Conservation (phyloP, 139 green algal species). For the Closterium sp. region DNA sequence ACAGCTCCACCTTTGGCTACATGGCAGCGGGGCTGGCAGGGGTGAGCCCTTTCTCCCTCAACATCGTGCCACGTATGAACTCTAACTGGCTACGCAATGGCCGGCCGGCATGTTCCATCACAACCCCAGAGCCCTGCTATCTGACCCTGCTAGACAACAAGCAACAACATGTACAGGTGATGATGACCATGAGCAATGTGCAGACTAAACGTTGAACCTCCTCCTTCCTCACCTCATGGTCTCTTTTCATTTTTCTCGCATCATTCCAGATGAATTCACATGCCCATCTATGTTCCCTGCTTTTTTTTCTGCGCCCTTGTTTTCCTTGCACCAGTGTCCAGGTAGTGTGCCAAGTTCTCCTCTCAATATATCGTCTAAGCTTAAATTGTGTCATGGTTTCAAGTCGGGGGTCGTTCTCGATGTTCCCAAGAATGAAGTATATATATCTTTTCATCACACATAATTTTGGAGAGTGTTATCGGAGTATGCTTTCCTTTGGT, state of each 20-base stretch:
- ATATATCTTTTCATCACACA: not conserved
- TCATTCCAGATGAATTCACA: not conserved
- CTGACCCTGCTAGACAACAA: not conserved
- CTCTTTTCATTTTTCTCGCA: not conserved
- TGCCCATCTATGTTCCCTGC: not conserved
- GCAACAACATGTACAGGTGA: not conserved
- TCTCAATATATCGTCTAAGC: not conserved
- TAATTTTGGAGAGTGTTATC: not conserved
- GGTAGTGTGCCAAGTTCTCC: not conserved
- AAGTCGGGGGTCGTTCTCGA: not conserved
- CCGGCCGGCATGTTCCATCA: not conserved
- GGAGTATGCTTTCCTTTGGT: no score
- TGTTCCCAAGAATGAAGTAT: not conserved
- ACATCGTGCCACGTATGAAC: not conserved
- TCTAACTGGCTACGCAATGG: not conserved
- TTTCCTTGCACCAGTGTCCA: not conserved
- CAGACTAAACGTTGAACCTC: not conserved
- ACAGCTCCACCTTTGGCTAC: conserved; percentile 39
- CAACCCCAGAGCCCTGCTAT: not conserved
- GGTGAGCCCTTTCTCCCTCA: conserved; percentile 14
- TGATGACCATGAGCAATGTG: not conserved
- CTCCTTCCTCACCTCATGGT: not conserved
- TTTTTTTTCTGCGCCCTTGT: not conserved
- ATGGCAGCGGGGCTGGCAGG: conserved; percentile 19
- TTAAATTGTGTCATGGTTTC: not conserved